Evolutionary conservation across 1,139 yeast genomes (phyloP), one percentile per base, ranked within the genome.

Genomic region (Hemisphaericaspora xylofermentans): DNA sequence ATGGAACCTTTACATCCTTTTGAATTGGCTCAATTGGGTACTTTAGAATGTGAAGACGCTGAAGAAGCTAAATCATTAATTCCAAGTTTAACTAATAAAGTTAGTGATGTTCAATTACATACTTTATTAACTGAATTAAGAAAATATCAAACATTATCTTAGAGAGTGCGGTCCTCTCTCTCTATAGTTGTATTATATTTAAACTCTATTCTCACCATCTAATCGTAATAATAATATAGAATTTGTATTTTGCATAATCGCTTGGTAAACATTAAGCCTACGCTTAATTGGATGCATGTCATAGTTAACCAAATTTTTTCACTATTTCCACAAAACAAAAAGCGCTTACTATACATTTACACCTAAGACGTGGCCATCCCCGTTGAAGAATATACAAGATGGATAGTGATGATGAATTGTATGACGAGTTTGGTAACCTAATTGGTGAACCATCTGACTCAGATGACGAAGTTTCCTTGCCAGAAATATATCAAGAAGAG

Each of bases 41-140:
- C 95, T 2, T 72, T 93, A 49, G 88, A 94, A 33, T 91, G 97
- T 64, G 98, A 93, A 59, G 98, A 93, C 52, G 91, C 96, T 6
- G 98, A 93, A 58, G 99, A 93, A 68, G 98, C 98, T 25, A 88
- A 89, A 64, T 88, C 96, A 21, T 73, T 93, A 57, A 84, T 93
- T 47, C 97, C 99, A 36, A 85, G 95, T 63, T 73, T 93, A 57
- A 75, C 80, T 15, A 77, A 74, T 49, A 91, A 91, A 62, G 89
- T 88, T 37, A 78, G 88, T 6, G 96, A 89, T 52, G 87, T 86
- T 37, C 97, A 91, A 57, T 70, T 93, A 46, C 96, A 89, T 62
- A 82, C 88, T 39, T 76, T 91, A 45, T 74, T 93, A 53, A 94
- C 91, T 54, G 96, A 91, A 67, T 74, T 88, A 58, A 80, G 89